Base-by-base conservation (phyloP, 768 basidiomycete species). In the Hortiboletus flavorubellus region DNA sequence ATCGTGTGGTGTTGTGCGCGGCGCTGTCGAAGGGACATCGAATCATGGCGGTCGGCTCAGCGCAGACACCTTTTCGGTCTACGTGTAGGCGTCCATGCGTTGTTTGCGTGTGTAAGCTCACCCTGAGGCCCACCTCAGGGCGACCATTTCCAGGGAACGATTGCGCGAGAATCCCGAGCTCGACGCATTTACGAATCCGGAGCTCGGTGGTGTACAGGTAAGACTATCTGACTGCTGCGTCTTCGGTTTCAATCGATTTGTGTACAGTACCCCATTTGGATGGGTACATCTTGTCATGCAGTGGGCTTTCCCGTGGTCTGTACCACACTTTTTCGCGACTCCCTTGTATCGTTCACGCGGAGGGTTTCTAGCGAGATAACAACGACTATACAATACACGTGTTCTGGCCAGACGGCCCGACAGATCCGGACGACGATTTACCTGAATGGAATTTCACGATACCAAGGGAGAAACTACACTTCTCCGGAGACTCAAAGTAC, bases 101-200 rank as follows among this genome's bases (percentile, higher is more conserved):
- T 26, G 8, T 45, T 3, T 26, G 16, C 38, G 30, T 5, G 30
- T 30, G n/a, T 34, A 40, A 26, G 45, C 56, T 59, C 56, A 58
- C 45, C 37, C n/a, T 38, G 15, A 21, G 37, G 43, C 15, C 15
- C 42, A 34, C 15, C 21, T 12, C 42, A 79, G 78, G 49, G 72
- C 74, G 0, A 75, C 72, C 10, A 63, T 81, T 21, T 70, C 78
- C n/a, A 72, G 72, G 49, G 64, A 70, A 31, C 57, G 63, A 23
- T 70, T 82, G 47, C 59, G 72, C 53, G 63, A 70, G 15, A 77
- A 82, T 55, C 66, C 70, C 8, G 71, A 77, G 10, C 70, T 80
- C 4, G 59, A 67, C n/a, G 45, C 41, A 8, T 58, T 64, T 37
- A 64, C 63, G 18, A 46, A 42, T 26, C 46, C 47, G 8, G 58